A percentile compares a stretch with the other conserved stretches of the same genome.
Conservation (phyloP, 352 stramenopile genomes). For the Phytophthora parvispora region DNA sequence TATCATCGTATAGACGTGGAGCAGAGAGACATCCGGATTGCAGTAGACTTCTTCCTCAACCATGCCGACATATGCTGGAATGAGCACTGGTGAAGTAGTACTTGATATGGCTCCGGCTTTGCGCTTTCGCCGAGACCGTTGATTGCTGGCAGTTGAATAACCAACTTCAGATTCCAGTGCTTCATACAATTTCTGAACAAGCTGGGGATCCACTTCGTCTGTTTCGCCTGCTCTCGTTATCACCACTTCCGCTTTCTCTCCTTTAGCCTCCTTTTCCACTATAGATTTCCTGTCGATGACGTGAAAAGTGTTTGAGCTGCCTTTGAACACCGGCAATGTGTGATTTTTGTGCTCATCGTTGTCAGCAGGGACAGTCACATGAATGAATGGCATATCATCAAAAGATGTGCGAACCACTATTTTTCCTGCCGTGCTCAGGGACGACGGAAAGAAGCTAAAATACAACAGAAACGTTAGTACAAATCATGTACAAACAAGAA, state of each 20-base stretch:
- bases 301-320: conserved; percentile 25
- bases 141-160: conserved; percentile 1
- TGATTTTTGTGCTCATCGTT: not conserved
- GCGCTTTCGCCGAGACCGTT: conserved; percentile 15
- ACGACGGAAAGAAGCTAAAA: conserved; percentile 40
- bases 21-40: conserved; percentile 32
- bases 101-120: conserved; percentile 29
- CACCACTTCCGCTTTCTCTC: conserved; percentile 27
- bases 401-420: conserved; percentile 13
- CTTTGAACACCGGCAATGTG: conserved; percentile 30
- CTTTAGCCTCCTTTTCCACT: conserved; percentile 39
- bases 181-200: conserved; percentile 42
- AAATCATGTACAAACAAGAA: not conserved
- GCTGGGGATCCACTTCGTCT: conserved; percentile 23
- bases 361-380: conserved; percentile 8
- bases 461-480: conserved; percentile 15
- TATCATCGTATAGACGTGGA: conserved; percentile 57
- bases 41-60: conserved; percentile 72
- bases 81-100: conserved; percentile 12
- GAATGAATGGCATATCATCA: conserved; percentile 35
- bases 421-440: not conserved
- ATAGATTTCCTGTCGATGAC: conserved; percentile 57
- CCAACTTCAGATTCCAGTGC: conserved; percentile 38
- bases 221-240: conserved; percentile 20
- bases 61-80: conserved; percentile 63